Evolutionary conservation across 768 basidiomycete genomes (phyloP).

Genomic region (Pleurotus tuoliensis): DNA sequence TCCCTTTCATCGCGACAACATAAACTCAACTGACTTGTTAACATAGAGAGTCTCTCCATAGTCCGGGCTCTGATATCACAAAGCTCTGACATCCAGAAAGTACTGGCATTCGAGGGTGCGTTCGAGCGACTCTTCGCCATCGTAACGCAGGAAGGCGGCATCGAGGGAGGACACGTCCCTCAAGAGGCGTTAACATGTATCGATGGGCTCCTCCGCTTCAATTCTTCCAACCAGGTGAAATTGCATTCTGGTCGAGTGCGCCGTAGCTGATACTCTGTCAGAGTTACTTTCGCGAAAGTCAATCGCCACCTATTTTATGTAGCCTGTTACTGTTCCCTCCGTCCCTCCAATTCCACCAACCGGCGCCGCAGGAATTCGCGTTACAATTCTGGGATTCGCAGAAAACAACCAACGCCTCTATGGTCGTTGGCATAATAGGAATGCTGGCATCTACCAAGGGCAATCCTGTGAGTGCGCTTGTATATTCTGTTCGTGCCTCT

Average conservation of each 20-base stretch:
- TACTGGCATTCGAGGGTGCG: constrained; percentile 93
- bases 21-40: neutral
- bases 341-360: constrained; percentile 49
- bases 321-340: constrained; percentile 70
- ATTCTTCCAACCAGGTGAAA: constrained; percentile 87
- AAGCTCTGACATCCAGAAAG: constrained; percentile 93
- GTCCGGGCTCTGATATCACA: constrained; percentile 78
- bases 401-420: constrained; percentile 74
- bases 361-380: constrained; percentile 84
- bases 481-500: neutral
- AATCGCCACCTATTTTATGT: constrained; percentile 64
- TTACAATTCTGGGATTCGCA: constrained; percentile 96
- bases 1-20: too few species aligned
- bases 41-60: constrained; percentile 75
- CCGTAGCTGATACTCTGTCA: constrained; percentile 28
- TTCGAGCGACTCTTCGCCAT: constrained; percentile 95
- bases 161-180: constrained; percentile 85
- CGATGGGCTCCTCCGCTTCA: constrained; percentile 85
- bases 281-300: constrained; percentile 95
- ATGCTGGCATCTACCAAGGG: constrained; percentile 80
- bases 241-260: too few species aligned
- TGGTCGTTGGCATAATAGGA: constrained; percentile 82
- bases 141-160: constrained; percentile 81
- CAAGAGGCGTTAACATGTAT: constrained; percentile 85
- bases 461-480: constrained; percentile 36